A percentile compares a stretch with the other conserved stretches of the same genome.
phyloP scores from a whole-genome alignment of 2,329 filamentous ascomycete genomes.

The Meredithiella fracta region DNA sequence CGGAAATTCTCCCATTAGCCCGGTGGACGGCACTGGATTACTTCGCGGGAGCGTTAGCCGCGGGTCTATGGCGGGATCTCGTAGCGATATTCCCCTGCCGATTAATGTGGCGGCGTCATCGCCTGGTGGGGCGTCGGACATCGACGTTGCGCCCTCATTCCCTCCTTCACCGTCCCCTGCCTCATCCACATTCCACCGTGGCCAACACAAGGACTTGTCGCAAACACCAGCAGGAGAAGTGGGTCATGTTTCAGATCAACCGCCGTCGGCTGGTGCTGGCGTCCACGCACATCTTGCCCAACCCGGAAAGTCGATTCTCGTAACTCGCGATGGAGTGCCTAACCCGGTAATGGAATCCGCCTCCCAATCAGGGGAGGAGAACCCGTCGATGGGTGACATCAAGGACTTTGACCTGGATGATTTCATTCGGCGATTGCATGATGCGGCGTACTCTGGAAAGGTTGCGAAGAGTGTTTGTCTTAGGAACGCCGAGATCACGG shows the following conservation, averaged over 20 bases:
- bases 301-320: conserved; percentile 76
- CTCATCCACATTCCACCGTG: conserved; percentile 67
- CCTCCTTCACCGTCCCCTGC: conserved; percentile 27
- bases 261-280: conserved; percentile 50
- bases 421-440: conserved; percentile 85
- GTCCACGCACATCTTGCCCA: conserved; percentile 43
- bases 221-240: conserved; percentile 82
- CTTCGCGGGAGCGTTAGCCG: conserved; percentile 13
- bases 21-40: conserved; percentile 13
- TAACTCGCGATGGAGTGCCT: conserved; percentile 58
- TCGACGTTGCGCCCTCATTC: conserved; percentile 10
- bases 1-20: conserved; percentile 18
- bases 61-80: conserved; percentile 5
- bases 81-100: conserved; percentile 19
- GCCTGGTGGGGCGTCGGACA: conserved; percentile 16
- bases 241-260: conserved; percentile 82
- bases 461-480: conserved; percentile 94
- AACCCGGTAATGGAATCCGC: conserved; percentile 43
- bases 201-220: conserved; percentile 60
- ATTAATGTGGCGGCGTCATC: conserved; percentile 25
- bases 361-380: conserved; percentile 21
- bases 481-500: conserved; percentile 92
- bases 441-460: conserved; percentile 90
- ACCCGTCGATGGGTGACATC: conserved; percentile 72
- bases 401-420: conserved; percentile 92